A percentile compares a stretch with the other conserved stretches of the same genome.
Evolutionary conservation across 805 yeast species (phyloP).

Genomic region (Lipomyces japonicus): DNA sequence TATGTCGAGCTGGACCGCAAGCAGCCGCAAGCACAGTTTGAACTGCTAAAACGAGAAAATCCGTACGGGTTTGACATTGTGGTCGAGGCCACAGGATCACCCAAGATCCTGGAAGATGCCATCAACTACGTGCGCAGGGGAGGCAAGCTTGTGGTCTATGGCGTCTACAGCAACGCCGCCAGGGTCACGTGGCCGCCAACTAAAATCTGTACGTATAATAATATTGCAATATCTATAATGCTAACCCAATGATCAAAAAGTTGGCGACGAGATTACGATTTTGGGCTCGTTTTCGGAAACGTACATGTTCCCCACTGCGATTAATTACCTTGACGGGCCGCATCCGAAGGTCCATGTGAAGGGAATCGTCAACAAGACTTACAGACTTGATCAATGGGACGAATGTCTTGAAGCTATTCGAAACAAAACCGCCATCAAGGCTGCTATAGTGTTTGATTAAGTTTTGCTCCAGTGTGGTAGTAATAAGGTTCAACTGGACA

Average conservation of each 20-base stretch:
- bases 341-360: constrained; percentile 24
- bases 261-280: constrained; percentile 28
- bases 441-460: constrained; percentile 24
- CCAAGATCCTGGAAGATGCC: constrained; percentile 22
- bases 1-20: constrained; percentile 22
- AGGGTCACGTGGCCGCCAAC: constrained; percentile 26
- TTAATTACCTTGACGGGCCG: constrained; percentile 24
- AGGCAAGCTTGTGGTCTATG: constrained; percentile 26
- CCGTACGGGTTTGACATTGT: constrained; percentile 27
- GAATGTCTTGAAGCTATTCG: constrained; percentile 23
- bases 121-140: constrained; percentile 27
- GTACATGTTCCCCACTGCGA: constrained; percentile 25
- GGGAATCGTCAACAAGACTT: constrained; percentile 26
- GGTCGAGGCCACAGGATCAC: constrained; percentile 26
- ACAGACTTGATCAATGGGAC: constrained; percentile 27
- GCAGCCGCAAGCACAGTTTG: constrained; percentile 19
- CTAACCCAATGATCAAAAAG: constrained; percentile 1
- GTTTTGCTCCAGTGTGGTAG: too few species aligned
- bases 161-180: constrained; percentile 23
- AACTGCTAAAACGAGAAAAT: constrained; percentile 20
- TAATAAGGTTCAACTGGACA: too few species aligned
- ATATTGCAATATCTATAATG: not conserved
- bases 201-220: constrained; percentile 16
- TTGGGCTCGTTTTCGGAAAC: constrained; percentile 28
- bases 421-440: constrained; percentile 27